Evolutionary conservation across 441 rosid species (phyloP), one percentile per base, ranked within the genome.

Genomic region (Euphorbia neoarborescens): DNA sequence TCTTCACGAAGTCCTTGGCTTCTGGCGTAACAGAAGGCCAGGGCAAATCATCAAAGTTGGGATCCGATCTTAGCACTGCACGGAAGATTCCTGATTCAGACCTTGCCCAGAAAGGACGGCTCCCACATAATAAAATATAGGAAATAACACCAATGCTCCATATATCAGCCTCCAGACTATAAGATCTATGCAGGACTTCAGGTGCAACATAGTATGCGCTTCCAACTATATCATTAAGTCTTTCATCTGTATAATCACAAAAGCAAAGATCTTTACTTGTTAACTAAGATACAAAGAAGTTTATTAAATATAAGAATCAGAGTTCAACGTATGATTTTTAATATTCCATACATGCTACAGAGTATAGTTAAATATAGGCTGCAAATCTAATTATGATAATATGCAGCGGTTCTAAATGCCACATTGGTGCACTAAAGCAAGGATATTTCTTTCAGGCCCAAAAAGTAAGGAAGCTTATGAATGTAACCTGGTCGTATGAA

Each of bases 131-230:
- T 79, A 94, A 83, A 77, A 94, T 94, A 81, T 90, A 91, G 28
- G 92, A 73, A 72, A 94, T 94, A 59, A 94, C 95, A 17, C 98
- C 98, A 48, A 90, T 86, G 80, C 98, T 91, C 98, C 97, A 91
- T 71, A 94, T 85, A 84, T 94, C 98, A 64, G 91, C 96, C 68
- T 94, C 98, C 69, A 81, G 79, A 66, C 89, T 85, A 80, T 91
- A 94, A 48, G 95, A 90, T 83, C 97, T 84, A 79, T 90, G 98
- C 79, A 94, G 84, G 74, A 94, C 98, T 84, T 94, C 98, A 70
- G 98, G 98, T 24, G 98, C 98, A 17, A 94, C 98, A 77, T 94
- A 94, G 72, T 89, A 93, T 27, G 97, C 96, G 50, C 98, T 93
- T 71, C 98, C 98, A 57, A 93, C 98, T 25, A 94, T 90, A 83